These are phyloP conservation scores for Flaveria brownii DNA, from an alignment of 129 eudicot species.

Conservation along the genomic window DNA sequence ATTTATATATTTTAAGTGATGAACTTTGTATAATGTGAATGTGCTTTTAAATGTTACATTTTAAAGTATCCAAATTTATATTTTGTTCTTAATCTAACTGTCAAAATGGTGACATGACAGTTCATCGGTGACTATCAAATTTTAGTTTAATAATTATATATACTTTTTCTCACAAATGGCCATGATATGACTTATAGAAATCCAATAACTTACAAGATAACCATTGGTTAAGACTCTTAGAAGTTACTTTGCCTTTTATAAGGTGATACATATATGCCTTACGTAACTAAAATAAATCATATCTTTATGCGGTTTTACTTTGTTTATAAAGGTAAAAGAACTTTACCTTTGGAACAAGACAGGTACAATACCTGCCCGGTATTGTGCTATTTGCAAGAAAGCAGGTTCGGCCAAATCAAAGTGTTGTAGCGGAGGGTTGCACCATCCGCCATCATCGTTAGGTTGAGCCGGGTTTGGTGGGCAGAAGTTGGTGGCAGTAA, in stretches of 20 bases:
- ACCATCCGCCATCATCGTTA: conserved; percentile 86
- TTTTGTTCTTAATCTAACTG: background rate
- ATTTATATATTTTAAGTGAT: background rate
- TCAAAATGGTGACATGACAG: background rate
- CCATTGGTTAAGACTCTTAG: background rate
- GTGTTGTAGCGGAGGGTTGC: conserved; percentile 86
- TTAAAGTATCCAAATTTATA: background rate
- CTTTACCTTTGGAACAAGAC: conserved; percentile 68
- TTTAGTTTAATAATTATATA: background rate
- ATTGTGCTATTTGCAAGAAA: conserved; percentile 77
- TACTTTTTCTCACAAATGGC: background rate
- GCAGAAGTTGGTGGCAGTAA: conserved; percentile 85
- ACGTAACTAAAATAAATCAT: background rate
- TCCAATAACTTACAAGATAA: background rate
- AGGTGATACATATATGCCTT: background rate
- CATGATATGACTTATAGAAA: background rate
- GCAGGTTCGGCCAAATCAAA: conserved; percentile 89
- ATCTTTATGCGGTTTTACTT: background rate
- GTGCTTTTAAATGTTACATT: background rate
- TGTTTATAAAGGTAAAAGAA: background rate
- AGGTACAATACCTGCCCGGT: conserved; percentile 81
- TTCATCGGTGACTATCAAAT: background rate
- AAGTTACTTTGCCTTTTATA: background rate
- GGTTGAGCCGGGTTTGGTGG: conserved; percentile 71
- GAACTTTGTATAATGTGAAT: background rate